Evolutionary conservation across 1,284 basidiomycete genomes (phyloP), one percentile per base, ranked within the genome.

Genomic region (Ceratobasidium sp.): DNA sequence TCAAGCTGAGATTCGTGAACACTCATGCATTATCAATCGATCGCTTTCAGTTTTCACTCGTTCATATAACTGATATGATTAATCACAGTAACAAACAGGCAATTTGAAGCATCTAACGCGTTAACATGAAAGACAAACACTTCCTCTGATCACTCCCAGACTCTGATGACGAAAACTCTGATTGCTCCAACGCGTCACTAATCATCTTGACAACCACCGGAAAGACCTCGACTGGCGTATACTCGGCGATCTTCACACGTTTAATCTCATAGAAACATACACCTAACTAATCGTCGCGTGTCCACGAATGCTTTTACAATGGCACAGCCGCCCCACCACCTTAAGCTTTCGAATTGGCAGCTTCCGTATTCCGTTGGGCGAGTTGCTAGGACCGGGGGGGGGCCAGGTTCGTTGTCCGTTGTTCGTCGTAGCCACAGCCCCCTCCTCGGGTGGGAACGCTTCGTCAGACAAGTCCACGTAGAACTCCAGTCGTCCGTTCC

Each of bases 281-380:
- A 20, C 59, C 59, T 15, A 62, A 2, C 13, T 62, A 42, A 71
- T 59, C 38, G 69, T 71, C 38, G 69, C 69, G 7, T 54, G 69
- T 1, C 69, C 69, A 15, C 54, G 56, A 6, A 71, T 71, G 56
- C 69, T 57, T 38, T 71, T 57, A 5, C 69, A 54, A 26, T 71
- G 54, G n/a, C 69, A 71, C 15, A 71, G 38, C 17, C 28, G 3
- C n/a, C 46, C 38, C n/a, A 59, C 26, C 54, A 71, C 69, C 38
- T 71, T 61, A 40, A 71, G 57, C 54, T 54, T 56, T 7, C 54
- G 52, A 28, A 54, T 59, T 10, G 57, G 3, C 38, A 61, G 5
- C 33, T 33, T 33, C 33, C 33, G 33, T 33, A 33, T 33, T 33
- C 33, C 3, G 46, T 9, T 48, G 2, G 46, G 7, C 1, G 10